Evolutionary conservation across 139 green algal species (phyloP).

Genomic region (Marvania coccoides): DNA sequence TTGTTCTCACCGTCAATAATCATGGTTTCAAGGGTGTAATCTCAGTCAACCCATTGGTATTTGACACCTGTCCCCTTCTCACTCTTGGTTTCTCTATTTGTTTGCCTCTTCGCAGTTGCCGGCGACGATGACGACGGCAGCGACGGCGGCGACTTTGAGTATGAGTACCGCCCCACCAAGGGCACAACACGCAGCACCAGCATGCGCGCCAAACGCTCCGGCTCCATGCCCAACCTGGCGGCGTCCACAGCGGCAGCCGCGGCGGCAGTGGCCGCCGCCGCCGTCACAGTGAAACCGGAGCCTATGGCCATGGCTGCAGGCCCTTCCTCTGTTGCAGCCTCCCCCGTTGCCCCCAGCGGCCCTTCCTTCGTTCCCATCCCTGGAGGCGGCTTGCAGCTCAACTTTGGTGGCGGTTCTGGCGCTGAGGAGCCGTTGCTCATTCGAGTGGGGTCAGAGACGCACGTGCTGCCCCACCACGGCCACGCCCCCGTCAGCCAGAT

Average conservation of each 20-base stretch:
- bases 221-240: constrained; percentile 12
- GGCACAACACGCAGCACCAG: constrained; percentile 4
- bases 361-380: background rate
- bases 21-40: too few species aligned
- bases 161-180: constrained; percentile 7
- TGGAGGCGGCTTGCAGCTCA: background rate
- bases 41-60: too few species aligned
- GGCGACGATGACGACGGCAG: constrained; percentile 18
- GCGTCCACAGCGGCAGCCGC: background rate
- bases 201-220: constrained; percentile 11
- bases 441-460: constrained; percentile 47
- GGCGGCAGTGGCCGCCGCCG: constrained; percentile 1
- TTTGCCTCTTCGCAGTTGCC: constrained; percentile 10
- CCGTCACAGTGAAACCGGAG: background rate
- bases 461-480: constrained; percentile 32
- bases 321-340: too few species aligned
- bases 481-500: too few species aligned
- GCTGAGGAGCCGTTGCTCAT: constrained; percentile 30
- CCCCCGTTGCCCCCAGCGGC: background rate
- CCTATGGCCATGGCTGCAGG: background rate
- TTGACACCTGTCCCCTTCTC: too few species aligned
- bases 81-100: too few species aligned
- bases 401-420: background rate
- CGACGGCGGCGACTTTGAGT: background rate
- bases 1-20: too few species aligned